phyloP scores from a whole-genome alignment of 2,329 filamentous ascomycete species.

The Rutstroemia sydowiana region DNA sequence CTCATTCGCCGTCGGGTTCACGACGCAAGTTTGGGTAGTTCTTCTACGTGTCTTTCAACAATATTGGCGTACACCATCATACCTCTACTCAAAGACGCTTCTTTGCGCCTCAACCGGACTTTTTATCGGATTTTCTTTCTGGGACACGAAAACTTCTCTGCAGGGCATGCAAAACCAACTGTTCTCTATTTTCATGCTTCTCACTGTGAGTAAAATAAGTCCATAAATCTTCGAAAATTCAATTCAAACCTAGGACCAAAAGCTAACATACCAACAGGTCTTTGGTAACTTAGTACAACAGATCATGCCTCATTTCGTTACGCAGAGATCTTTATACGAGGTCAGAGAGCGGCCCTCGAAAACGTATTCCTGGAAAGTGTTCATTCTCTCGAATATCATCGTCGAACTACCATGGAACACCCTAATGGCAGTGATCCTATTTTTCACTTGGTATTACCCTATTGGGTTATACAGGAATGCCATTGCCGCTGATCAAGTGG shows the following conservation, averaged over 20 bases:
- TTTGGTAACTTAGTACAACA: constrained; percentile 69
- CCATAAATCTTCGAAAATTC: too few relatives aligned
- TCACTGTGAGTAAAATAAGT: constrained; percentile 42
- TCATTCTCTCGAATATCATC: constrained; percentile 67
- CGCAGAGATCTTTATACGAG: constrained; percentile 48
- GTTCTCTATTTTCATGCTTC: constrained; percentile 70
- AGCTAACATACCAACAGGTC: constrained; percentile 30
- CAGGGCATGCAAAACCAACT: constrained; percentile 65
- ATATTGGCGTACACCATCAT: constrained; percentile 61
- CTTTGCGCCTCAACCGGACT: constrained; percentile 33
- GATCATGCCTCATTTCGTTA: constrained; percentile 64
- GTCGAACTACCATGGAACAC: constrained; percentile 80
- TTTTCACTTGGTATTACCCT: constrained; percentile 78
- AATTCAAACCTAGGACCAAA: not conserved
- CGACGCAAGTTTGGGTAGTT: constrained; percentile 47
- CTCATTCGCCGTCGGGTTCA: constrained; percentile 57
- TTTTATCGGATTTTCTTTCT: constrained; percentile 70
- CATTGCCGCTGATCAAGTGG: constrained; percentile 47
- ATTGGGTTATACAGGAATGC: constrained; percentile 66
- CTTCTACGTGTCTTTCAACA: constrained; percentile 53
- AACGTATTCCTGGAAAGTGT: constrained; percentile 66
- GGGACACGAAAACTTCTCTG: constrained; percentile 47
- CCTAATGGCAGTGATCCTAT: constrained; percentile 68
- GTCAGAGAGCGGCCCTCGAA: constrained; percentile 67
- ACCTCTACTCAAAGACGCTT: constrained; percentile 34